These are phyloP conservation scores for Taphrina wiesneri DNA, from an alignment of 1,139 yeast genomes.

Conservation along the genomic window DNA sequence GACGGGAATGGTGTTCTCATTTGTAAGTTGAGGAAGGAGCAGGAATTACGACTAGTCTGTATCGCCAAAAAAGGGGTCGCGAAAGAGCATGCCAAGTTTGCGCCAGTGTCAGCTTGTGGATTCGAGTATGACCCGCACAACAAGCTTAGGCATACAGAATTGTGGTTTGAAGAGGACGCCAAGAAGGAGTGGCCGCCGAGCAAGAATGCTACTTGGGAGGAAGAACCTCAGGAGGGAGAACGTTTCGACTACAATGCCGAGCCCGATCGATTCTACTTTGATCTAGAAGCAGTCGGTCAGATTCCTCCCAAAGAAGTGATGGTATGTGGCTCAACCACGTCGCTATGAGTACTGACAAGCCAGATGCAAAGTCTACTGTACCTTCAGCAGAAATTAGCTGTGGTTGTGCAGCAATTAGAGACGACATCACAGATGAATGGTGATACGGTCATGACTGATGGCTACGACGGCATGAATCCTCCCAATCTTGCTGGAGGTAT, in stretches of 20 bases:
- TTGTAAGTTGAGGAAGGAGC: slow-evolving; percentile 89
- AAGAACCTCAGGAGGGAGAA: slow-evolving; percentile 68
- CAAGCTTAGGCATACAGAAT: slow-evolving; percentile 90
- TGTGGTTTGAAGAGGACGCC: slow-evolving; percentile 91
- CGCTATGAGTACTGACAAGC: background rate
- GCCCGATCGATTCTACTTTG: slow-evolving; percentile 78
- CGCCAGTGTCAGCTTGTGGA: slow-evolving; percentile 95
- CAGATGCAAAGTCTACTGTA: slow-evolving; percentile 68
- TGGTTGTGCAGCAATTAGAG: slow-evolving; percentile 77
- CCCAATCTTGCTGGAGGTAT: slow-evolving; percentile 20
- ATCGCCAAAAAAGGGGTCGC: slow-evolving; percentile 95
- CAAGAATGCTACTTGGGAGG: slow-evolving; percentile 92
- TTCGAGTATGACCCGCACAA: slow-evolving; percentile 99
- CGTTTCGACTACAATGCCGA: slow-evolving; percentile 80
- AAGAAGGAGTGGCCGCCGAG: slow-evolving; percentile 82
- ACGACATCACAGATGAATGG: slow-evolving; percentile 7
- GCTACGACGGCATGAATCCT: slow-evolving; percentile 28
- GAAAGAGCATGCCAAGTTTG: slow-evolving; percentile 98
- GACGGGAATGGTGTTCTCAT: slow-evolving; percentile 79
- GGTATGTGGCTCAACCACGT: slow-evolving; percentile 42
- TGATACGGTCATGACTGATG: slow-evolving; percentile 13
- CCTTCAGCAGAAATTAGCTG: slow-evolving; percentile 86
- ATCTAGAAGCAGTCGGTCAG: slow-evolving; percentile 85
- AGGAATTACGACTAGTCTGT: slow-evolving; percentile 83
- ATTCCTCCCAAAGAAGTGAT: slow-evolving; percentile 88